Base-by-base conservation (phyloP, 768 basidiomycete genomes). In the Hypsizygus marmoreus region DNA sequence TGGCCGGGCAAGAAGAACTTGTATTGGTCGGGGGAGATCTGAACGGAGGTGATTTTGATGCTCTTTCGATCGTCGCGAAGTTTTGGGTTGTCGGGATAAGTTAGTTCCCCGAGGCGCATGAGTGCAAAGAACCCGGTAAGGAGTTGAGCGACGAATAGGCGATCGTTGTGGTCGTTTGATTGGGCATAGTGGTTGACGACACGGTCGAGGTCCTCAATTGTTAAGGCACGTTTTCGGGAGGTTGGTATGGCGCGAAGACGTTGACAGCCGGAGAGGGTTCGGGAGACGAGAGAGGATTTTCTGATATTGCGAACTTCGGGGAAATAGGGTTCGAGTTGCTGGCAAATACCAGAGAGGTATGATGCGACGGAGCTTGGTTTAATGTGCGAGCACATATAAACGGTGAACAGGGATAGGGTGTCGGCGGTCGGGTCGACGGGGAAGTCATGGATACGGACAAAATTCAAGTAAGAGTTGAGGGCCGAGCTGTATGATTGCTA, bases 301-400 rank as follows among this genome's bases (percentile, higher is more conserved):
- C 62, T 56, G n/a, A 38, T 30, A 0, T 9, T n/a, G 1, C 61
- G 57, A 2, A 68, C 58, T 1, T 52, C 9, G 1, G 72, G 71
- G 50, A 55, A 74, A 22, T 51, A 48, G 0, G 53, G 28, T 43
- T 69, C 60, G 4, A 73, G 61, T 35, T 62, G 56, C 24, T 60
- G 61, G 45, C 62, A 62, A 12, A 73, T 69, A 11, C 72, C 70
- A 1, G 69, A 67, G 2, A 76, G 57, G 52, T 74, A 74, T 1
- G 61, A 43, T 25, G 39, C 40, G 12, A 73, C 66, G 0, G 69
- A 70, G 7, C 43, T 25, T 0, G 72, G 70, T 30, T 66, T 54
- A 34, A 75, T 72, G 47, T 69, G 0, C n/a, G n/a, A n/a, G n/a
- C n/a, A n/a, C n/a, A n/a, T n/a, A n/a, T n/a, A n/a, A n/a, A n/a